Conservation (phyloP, 1,284 basidiomycete genomes). For the Amylostereum areolatum region DNA sequence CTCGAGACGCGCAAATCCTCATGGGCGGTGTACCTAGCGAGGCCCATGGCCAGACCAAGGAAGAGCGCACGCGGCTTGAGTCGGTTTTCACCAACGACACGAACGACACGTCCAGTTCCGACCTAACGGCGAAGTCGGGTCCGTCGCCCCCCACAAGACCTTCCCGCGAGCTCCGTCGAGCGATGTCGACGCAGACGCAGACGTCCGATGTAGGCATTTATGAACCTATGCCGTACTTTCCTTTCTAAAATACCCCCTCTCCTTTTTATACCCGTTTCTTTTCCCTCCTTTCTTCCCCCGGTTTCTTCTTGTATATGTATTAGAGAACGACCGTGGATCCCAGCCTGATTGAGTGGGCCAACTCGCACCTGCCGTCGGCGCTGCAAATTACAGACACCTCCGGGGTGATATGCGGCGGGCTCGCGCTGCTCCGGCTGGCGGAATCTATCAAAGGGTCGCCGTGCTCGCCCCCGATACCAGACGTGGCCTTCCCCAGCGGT, state of each 20-base stretch:
- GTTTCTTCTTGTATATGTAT: constrained; percentile 7
- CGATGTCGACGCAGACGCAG: constrained; percentile 23
- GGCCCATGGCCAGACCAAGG: constrained; percentile 24
- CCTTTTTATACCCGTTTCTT: constrained; percentile 9
- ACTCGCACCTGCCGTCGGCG: constrained; percentile 66
- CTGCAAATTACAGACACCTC: constrained; percentile 55
- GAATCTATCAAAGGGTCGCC: constrained; percentile 71
- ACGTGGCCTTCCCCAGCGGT: constrained; percentile 70
- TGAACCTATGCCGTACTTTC: constrained; percentile 9
- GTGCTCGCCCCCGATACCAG: constrained; percentile 63
- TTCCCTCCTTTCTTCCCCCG: constrained; percentile 6
- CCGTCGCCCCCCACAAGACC: constrained; percentile 52
- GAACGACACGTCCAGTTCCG: too few relatives aligned
- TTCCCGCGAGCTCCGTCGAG: constrained; percentile 50
- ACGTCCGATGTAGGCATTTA: constrained; percentile 31
- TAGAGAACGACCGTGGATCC: constrained; percentile 33
- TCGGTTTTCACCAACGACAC: constrained; percentile 49
- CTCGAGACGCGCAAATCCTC: constrained; percentile 76
- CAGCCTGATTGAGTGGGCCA: constrained; percentile 79
- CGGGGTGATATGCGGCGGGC: constrained; percentile 53
- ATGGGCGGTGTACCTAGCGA: constrained; percentile 61
- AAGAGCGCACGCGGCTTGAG: constrained; percentile 43
- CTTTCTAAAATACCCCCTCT: constrained; percentile 4
- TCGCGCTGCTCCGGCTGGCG: constrained; percentile 70
- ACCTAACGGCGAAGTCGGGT: constrained; percentile 13